phyloP scores from a whole-genome alignment of 1,284 basidiomycete genomes.

The Spongiforma sp. region DNA sequence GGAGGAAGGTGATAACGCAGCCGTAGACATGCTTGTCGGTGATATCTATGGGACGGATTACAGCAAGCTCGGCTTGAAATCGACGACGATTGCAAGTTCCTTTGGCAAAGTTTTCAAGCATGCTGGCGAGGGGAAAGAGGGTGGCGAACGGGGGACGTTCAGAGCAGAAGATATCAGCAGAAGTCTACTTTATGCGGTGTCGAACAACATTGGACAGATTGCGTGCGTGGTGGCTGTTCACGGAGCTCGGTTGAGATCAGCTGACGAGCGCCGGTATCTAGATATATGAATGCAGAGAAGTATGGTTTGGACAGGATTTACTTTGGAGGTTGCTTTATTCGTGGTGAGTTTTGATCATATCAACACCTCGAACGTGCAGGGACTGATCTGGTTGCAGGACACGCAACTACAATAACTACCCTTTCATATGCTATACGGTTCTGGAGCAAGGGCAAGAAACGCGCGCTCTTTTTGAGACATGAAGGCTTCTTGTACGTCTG shows the following conservation, averaged over 20 bases:
- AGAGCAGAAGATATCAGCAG: slow-evolving; percentile 94
- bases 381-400: slow-evolving; percentile 57
- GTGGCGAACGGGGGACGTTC: slow-evolving; percentile 68
- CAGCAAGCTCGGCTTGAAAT: slow-evolving; percentile 93
- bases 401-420: slow-evolving; percentile 97
- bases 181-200: slow-evolving; percentile 94
- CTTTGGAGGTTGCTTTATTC: slow-evolving; percentile 99
- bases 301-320: slow-evolving; percentile 97
- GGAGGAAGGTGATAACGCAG: slow-evolving; percentile 91
- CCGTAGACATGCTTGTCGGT: slow-evolving; percentile 98
- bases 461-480: slow-evolving; percentile 95
- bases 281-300: slow-evolving; percentile 99
- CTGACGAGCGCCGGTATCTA: slow-evolving; percentile 41
- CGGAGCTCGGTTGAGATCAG: background rate
- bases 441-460: slow-evolving; percentile 98
- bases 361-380: background rate
- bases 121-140: slow-evolving; percentile 54
- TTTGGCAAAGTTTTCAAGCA: slow-evolving; percentile 99
- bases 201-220: slow-evolving; percentile 99
- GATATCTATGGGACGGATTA: slow-evolving; percentile 99
- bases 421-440: slow-evolving; percentile 99
- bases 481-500: slow-evolving; percentile 94
- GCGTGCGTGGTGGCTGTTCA: slow-evolving; percentile 69
- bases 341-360: slow-evolving; percentile 64
- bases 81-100: slow-evolving; percentile 96